Percentiles rank a stretch among this genome's conserved stretches.
These are phyloP conservation scores for Zea mays DNA, from an alignment of 176 grass and related monocot species.

Conservation along the genomic window Zm-B73-REFERENCE-NAM-5.0 NC_050103.1:17092001-17092500, in stretches of 20 bases:
- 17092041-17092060: not conserved
- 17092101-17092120: too few species aligned
- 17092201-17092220: not conserved
- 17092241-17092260: not conserved
- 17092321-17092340: slow-evolving; percentile 8
- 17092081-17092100: not conserved
- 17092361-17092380: slow-evolving; percentile 37
- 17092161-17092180: too few species aligned
- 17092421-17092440: slow-evolving; percentile 28
- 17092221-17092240: not conserved
- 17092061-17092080: not conserved
- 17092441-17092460: too few species aligned
- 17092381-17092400: slow-evolving; percentile 49
- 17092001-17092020: not conserved
- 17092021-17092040: not conserved
- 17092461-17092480: too few species aligned
- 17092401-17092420: slow-evolving; percentile 32
- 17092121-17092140: too few species aligned
- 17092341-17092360: slow-evolving; percentile 10
- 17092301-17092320: not conserved
- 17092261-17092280: not conserved
- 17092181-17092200: not conserved
- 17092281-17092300: not conserved
- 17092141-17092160: too few species aligned
- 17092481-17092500: too few species aligned